Conservation (phyloP, 768 basidiomycete genomes). For the Kwoniella dejecticola region DNA sequence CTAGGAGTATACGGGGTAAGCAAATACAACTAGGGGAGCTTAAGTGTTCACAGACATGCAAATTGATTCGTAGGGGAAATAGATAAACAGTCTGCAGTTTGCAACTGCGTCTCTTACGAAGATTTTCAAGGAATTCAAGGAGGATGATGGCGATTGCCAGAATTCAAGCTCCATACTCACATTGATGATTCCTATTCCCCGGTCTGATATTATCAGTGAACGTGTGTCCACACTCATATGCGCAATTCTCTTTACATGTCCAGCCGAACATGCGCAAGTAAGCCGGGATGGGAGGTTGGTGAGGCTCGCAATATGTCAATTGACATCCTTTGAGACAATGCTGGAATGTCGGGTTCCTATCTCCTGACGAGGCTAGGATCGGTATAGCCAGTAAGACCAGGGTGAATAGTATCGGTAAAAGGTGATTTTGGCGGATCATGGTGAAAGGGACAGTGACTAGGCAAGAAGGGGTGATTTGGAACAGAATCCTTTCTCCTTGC, state of each 20-base stretch:
- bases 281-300: slow-evolving; percentile 59
- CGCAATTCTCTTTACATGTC: slow-evolving; percentile 85
- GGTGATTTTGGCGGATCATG: slow-evolving; percentile 1
- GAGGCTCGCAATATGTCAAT: slow-evolving; percentile 58
- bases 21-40: no score
- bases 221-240: slow-evolving; percentile 82
- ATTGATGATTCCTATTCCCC: slow-evolving; percentile 43
- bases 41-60: no score
- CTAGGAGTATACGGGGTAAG: slow-evolving; percentile 11
- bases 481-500: no score
- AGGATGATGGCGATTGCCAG: neutral
- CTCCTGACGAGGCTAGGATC: slow-evolving; percentile 65
- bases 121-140: no score
- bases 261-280: slow-evolving; percentile 72
- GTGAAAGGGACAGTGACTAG: neutral
- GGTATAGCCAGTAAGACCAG: slow-evolving; percentile 10
- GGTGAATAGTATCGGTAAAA: slow-evolving; percentile 8
- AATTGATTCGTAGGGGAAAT: neutral
- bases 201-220: slow-evolving; percentile 64
- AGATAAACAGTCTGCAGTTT: no score
- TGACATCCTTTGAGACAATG: slow-evolving; percentile 62
- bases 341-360: slow-evolving; percentile 63
- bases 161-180: slow-evolving; percentile 27
- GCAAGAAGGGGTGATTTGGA: neutral
- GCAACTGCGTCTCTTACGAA: no score